A percentile compares a stretch with the other conserved stretches of the same genome.
These are phyloP conservation scores for Mucor lusitanicus DNA, from an alignment of 371 early-diverging fungal genomes.

Conservation along the genomic window DNA sequence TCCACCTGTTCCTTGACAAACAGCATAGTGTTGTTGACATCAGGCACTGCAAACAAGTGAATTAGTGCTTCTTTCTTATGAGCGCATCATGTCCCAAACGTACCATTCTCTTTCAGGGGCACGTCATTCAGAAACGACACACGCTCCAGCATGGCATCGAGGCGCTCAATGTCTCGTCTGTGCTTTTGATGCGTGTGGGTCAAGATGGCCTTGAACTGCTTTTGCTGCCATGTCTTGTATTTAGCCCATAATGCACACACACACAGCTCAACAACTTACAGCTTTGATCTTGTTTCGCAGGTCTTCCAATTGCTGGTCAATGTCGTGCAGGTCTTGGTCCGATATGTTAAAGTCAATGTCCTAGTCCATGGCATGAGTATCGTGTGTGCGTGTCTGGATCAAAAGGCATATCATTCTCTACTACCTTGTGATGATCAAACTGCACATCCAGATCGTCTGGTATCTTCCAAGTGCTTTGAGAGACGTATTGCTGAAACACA, in stretches of 20 bases:
- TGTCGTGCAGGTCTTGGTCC: not conserved
- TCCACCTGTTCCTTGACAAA: not conserved
- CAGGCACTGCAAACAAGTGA: not conserved
- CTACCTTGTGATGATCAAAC: conserved; percentile 13
- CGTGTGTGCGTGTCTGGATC: too few species aligned
- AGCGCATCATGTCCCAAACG: too few species aligned
- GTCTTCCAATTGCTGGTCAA: not conserved
- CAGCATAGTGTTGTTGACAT: not conserved
- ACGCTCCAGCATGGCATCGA: not conserved
- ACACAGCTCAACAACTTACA: conserved; percentile 1
- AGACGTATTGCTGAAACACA: conserved; percentile 9
- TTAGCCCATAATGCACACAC: not conserved
- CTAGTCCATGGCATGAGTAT: not conserved
- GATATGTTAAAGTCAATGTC: not conserved
- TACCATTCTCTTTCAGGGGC: conserved; percentile 7
- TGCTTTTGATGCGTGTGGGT: not conserved
- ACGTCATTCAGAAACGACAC: not conserved
- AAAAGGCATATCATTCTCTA: too few species aligned
- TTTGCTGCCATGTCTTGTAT: not conserved
- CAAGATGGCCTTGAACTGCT: not conserved
- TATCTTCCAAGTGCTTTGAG: conserved; percentile 7
- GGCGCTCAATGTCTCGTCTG: not conserved
- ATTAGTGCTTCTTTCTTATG: not conserved
- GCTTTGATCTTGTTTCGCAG: not conserved
- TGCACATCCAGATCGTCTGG: conserved; percentile 2